A percentile compares a stretch with the other conserved stretches of the same genome.
Evolutionary conservation across 2,329 filamentous ascomycete genomes (phyloP).

Genomic region (Cercospora citrullina): DNA sequence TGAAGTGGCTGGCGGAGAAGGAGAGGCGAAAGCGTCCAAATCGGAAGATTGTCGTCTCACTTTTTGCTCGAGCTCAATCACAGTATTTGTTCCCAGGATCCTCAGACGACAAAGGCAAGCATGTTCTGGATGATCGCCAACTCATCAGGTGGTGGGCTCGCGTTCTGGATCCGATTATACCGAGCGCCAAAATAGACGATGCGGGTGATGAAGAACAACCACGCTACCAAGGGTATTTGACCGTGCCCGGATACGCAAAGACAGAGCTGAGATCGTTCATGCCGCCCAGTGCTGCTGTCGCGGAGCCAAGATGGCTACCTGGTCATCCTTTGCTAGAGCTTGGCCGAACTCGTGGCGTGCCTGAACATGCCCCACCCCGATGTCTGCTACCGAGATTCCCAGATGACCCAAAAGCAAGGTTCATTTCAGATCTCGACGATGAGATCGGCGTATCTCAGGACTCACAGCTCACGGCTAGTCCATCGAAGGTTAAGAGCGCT

Average conservation of each 20-base stretch:
- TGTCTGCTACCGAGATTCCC: conserved; percentile 85
- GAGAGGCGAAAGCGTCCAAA: conserved; percentile 50
- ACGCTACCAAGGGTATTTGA: conserved; percentile 67
- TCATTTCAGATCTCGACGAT: conserved; percentile 83
- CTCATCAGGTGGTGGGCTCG: conserved; percentile 96
- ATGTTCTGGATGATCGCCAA: conserved; percentile 86
- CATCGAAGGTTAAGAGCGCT: conserved; percentile 55
- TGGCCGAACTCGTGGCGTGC: conserved; percentile 55
- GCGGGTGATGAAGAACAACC: conserved; percentile 42
- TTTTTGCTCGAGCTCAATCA: conserved; percentile 88
- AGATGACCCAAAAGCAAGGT: conserved; percentile 92
- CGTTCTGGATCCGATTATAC: conserved; percentile 74
- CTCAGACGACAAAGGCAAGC: conserved; percentile 78
- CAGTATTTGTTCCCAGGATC: conserved; percentile 96
- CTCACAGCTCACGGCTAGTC: conserved; percentile 37
- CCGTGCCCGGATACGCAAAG: conserved; percentile 83
- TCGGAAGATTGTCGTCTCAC: conserved; percentile 67
- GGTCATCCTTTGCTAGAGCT: conserved; percentile 75
- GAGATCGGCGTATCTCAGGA: conserved; percentile 51
- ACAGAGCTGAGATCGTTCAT: conserved; percentile 77
- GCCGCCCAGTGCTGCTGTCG: conserved; percentile 50
- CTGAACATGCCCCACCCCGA: conserved; percentile 67
- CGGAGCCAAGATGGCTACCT: conserved; percentile 48
- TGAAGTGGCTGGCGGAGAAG: conserved; percentile 70
- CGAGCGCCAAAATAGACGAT: conserved; percentile 22